Base-by-base conservation (phyloP, 2,329 filamentous ascomycete species). In the Zymoseptoria pseudotritici region DNA sequence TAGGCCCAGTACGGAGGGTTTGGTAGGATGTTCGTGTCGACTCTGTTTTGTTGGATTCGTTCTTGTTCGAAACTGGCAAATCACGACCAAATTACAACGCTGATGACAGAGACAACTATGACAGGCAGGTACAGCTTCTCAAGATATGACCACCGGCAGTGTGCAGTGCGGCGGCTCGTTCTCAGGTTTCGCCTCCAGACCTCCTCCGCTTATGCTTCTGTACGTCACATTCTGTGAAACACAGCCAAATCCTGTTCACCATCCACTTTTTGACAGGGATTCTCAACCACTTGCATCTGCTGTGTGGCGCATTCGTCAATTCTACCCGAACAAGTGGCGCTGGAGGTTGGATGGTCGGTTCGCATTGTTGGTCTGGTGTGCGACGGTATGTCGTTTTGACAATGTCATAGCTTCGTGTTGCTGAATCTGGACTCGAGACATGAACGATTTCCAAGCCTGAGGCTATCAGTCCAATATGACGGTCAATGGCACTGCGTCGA, bases 401-500 rank as follows among this genome's bases (percentile, higher is more conserved):
- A 13, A 17, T 46, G 36, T 46, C 36, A 29, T 29, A 29, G 26
- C 26, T 46, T 46, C 13, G 36, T 46, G 36, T 3, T 46, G 17
- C 36, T n/a, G 17, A 2, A 17, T 2, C 4, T 46, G 36, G 36
- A 46, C 36, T 6, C 7, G 17, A n/a, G 13, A 46, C 7, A 46
- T 46, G 36, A 4, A 46, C 26, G 26, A 29, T 9, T 29, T 9
- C 8, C 8, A 7, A 46, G 36, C 4, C 36, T 46, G 17, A 46
- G 13, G 36, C 17, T 4, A 1, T 6, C 13, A 17, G 1, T n/a
- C 4, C 17, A 53, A 11, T n/a, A 63, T 63, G 60, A 59, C 60
- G 21, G 53, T 53, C 11, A 59, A 52, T 11, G 36, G 50, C 17
- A 60, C 57, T 31, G 26, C 26, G 3, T 26, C 62, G 17, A 36